Evolutionary conservation across 768 basidiomycete genomes (phyloP).

Genomic region (Leucocoprinus sp.): DNA sequence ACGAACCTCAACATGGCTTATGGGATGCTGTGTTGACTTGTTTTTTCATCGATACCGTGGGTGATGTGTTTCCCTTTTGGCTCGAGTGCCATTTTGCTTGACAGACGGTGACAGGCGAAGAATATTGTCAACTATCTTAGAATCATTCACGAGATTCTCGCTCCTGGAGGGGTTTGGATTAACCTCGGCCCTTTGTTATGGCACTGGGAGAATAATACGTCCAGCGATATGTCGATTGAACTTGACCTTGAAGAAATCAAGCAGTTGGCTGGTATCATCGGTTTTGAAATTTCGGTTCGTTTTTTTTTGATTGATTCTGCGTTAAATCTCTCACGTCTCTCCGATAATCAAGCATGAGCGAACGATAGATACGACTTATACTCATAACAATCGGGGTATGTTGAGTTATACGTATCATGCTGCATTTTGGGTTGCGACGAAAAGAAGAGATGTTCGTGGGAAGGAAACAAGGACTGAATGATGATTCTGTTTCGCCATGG

Average conservation of each 20-base stretch:
- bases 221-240: conserved; percentile 78
- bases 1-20: conserved; percentile 62
- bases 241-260: conserved; percentile 88
- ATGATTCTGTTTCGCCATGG: neutral
- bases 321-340: neutral
- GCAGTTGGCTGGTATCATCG: conserved; percentile 57
- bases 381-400: conserved; percentile 74
- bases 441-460: conserved; percentile 16
- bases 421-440: conserved; percentile 74
- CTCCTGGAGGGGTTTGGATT: conserved; percentile 86
- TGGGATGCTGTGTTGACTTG: conserved; percentile 93
- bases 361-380: conserved; percentile 78
- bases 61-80: conserved; percentile 13
- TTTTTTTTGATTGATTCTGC: neutral
- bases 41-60: conserved; percentile 94
- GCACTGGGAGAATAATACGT: conserved; percentile 90
- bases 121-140: conserved; percentile 88
- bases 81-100: neutral
- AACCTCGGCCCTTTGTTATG: conserved; percentile 91
- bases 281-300: conserved; percentile 76
- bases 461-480: neutral
- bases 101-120: conserved; percentile 52
- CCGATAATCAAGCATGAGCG: conserved; percentile 58
- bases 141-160: conserved; percentile 76
- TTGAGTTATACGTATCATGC: conserved; percentile 79